These are phyloP conservation scores for Gyromitra esculenta DNA, from an alignment of 2,329 filamentous ascomycete species.

Conservation along the genomic window DNA sequence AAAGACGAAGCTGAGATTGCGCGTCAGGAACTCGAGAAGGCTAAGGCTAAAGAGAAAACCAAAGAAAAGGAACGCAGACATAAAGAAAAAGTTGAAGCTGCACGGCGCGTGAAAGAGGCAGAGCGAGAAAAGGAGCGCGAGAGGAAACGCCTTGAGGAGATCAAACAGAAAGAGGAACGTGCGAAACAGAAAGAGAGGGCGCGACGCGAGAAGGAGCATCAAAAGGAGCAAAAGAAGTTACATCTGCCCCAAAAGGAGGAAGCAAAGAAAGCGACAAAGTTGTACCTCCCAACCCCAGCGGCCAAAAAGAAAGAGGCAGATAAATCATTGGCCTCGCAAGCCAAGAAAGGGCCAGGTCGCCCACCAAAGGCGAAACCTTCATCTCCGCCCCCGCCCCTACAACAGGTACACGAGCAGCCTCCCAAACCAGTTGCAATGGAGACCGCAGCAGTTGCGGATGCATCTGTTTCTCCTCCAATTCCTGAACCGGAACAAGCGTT, in stretches of 20 bases:
- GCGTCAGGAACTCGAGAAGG: constrained; percentile 47
- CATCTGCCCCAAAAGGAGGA: constrained; percentile 37
- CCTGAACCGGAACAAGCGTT: constrained; percentile 30
- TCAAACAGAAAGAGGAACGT: constrained; percentile 44
- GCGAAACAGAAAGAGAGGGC: constrained; percentile 54
- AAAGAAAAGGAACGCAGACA: constrained; percentile 40
- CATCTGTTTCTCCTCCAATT: background rate
- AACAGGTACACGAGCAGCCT: constrained; percentile 59
- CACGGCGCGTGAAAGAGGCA: constrained; percentile 30
- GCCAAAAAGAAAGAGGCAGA: constrained; percentile 33
- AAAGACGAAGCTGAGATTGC: constrained; percentile 41
- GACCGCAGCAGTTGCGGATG: background rate
- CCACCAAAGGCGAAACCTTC: constrained; percentile 40
- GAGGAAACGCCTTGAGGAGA: constrained; percentile 51
- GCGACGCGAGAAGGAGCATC: constrained; percentile 51
- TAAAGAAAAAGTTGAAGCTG: constrained; percentile 43
- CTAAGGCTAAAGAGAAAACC: constrained; percentile 33
- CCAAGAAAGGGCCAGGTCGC: constrained; percentile 44
- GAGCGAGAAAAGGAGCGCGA: constrained; percentile 43
- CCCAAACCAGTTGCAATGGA: constrained; percentile 32
- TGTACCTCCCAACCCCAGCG: constrained; percentile 49
- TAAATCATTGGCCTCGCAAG: constrained; percentile 26
- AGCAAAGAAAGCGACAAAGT: constrained; percentile 44
- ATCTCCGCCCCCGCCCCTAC: constrained; percentile 54
- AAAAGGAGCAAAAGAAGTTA: constrained; percentile 50